These are phyloP conservation scores for Pseudozyma pruni DNA, from an alignment of 1,284 basidiomycete genomes.

Conservation along the genomic window DNA sequence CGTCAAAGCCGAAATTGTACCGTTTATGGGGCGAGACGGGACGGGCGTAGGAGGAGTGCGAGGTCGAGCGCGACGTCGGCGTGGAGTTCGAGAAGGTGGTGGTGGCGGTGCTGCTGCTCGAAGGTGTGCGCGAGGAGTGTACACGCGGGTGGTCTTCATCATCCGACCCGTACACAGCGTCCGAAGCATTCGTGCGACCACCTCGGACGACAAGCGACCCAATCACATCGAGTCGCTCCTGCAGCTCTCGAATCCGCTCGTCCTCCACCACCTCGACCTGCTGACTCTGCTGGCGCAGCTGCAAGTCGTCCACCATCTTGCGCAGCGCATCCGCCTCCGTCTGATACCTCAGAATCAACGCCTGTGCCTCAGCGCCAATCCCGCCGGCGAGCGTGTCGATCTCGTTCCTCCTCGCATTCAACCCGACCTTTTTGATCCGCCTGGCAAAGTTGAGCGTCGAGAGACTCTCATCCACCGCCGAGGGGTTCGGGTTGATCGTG, in stretches of 20 bases:
- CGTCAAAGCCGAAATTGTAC: conserved; percentile 43
- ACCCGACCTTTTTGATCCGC: conserved; percentile 80
- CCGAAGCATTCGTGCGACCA: conserved; percentile 27
- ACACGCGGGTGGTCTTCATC: conserved; percentile 5
- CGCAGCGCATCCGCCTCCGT: conserved; percentile 58
- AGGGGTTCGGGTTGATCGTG: conserved; percentile 73
- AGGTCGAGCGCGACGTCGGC: conserved; percentile 16
- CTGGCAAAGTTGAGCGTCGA: conserved; percentile 89
- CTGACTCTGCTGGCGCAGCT: conserved; percentile 11
- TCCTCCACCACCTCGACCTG: conserved; percentile 23
- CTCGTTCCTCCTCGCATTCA: conserved; percentile 91
- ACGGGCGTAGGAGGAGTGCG: conserved; percentile 27
- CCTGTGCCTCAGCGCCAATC: conserved; percentile 56
- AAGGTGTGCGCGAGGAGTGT: neutral
- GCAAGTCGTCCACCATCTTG: conserved; percentile 50
- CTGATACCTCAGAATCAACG: conserved; percentile 58
- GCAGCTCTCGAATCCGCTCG: conserved; percentile 45
- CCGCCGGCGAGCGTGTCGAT: conserved; percentile 70
- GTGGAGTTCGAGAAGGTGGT: conserved; percentile 4
- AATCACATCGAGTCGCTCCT: conserved; percentile 57
- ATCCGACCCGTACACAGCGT: conserved; percentile 2
- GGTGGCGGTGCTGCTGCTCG: conserved; percentile 4
- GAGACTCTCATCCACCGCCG: conserved; percentile 78
- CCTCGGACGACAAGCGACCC: conserved; percentile 58
- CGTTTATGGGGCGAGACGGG: conserved; percentile 55